Evolutionary conservation across 441 rosid genomes (phyloP).

Genomic region (Eruca vesicaria): DNA sequence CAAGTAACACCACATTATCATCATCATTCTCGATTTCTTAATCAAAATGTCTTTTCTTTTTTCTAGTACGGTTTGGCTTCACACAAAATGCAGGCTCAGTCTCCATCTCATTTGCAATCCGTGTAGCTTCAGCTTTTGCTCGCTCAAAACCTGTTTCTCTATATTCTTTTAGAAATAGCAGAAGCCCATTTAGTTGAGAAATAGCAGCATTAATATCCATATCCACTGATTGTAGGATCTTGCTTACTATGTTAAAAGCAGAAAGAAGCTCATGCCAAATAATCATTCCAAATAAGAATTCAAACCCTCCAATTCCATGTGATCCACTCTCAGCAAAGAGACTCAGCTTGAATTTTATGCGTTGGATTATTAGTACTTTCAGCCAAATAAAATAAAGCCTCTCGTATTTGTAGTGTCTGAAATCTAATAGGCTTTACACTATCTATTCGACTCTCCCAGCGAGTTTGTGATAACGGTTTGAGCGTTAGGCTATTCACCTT

Average conservation of each 20-base stretch:
- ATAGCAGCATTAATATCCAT: no score
- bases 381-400: not conserved
- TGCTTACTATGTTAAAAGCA: no score
- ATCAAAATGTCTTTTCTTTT: not conserved
- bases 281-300: not conserved
- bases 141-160: no score
- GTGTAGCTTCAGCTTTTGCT: no score
- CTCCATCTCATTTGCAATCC: not conserved
- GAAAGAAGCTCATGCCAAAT: no score
- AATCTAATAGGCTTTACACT: not conserved
- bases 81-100: not conserved
- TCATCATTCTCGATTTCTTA: not conserved
- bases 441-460: not conserved
- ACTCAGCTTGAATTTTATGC: not conserved
- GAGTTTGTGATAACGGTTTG: not conserved
- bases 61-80: not conserved
- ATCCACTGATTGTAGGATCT: no score
- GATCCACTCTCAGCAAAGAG: not conserved
- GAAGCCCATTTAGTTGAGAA: no score
- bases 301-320: not conserved
- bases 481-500: not conserved
- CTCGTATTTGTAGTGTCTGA: not conserved
- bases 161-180: no score
- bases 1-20: not conserved
- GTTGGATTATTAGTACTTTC: not conserved